Evolutionary conservation across 163 green algal genomes (phyloP).

Genomic region (Scenedesmus sp.): DNA sequence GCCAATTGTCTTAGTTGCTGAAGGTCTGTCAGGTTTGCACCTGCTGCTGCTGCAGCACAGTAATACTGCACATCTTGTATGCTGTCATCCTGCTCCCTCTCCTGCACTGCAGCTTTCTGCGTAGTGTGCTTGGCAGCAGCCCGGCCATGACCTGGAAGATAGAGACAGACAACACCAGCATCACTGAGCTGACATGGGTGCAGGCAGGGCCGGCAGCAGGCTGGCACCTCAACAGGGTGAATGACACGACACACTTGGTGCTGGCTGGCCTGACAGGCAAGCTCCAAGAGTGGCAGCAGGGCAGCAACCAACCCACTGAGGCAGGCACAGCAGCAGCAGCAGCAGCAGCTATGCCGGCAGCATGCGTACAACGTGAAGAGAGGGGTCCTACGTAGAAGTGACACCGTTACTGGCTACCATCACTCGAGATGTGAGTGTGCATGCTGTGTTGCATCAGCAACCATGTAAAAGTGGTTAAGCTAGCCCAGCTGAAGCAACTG

Average conservation of each 20-base stretch:
- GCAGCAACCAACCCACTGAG: background rate
- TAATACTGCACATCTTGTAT: too few species aligned
- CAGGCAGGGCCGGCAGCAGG: constrained; percentile 25
- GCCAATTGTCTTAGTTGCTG: background rate
- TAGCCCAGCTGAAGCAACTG: too few species aligned
- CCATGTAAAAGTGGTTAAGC: too few species aligned
- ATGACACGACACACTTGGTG: constrained; percentile 42
- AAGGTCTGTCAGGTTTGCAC: too few species aligned
- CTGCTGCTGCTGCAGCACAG: background rate
- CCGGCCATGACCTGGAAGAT: constrained; percentile 65
- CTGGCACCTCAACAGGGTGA: constrained; percentile 46
- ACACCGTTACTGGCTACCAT: too few species aligned
- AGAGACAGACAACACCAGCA: constrained; percentile 58
- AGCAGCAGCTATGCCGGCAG: background rate
- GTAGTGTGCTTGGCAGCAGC: constrained; percentile 55
- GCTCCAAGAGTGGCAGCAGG: background rate
- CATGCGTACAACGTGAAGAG: too few species aligned
- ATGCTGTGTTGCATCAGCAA: too few species aligned
- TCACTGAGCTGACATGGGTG: constrained; percentile 58
- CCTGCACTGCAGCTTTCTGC: constrained; percentile 51
- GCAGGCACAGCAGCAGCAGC: background rate
- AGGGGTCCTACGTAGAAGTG: too few species aligned
- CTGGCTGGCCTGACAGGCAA: constrained; percentile 10
- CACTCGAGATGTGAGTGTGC: too few species aligned
- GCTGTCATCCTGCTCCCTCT: too few species aligned